Evolutionary conservation across 2,329 filamentous ascomycete species (phyloP), one percentile per base, ranked within the genome.

Genomic region (Ophiobolus disseminans): DNA sequence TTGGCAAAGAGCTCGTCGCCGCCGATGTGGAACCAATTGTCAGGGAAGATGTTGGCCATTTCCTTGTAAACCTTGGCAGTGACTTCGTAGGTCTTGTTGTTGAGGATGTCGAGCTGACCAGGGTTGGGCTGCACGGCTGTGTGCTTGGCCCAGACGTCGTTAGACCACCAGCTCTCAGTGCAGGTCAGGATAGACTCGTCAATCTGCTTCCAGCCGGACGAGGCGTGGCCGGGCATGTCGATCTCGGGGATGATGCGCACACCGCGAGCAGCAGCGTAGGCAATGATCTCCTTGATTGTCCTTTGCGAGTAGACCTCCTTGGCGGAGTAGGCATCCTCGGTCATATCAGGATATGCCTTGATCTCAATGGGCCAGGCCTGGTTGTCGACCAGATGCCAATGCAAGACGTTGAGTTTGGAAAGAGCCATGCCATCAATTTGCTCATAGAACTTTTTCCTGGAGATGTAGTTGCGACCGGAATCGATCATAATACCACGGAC

Each of bases 191-290:
- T 82, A 19, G 76, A 73, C 19, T 81, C 75, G 50, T 85, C 80
- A 5, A 85, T 73, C 50, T 82, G 81, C 44, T 80, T 75, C 81
- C 81, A 84, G 22, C 81, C 81, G 0, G 80, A 76, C 22, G 76
- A 73, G 5, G 81, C 78, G 62, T 86, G 83, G 37, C 82, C 80
- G 5, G 83, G 83, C 81, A 85, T 85, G 63, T 86, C 83, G 32
- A 85, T 78, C 58, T 86, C 83, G n/a, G 83, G 80, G 25, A 85
- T 75, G 45, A 86, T 74, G 45, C 83, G 80, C n/a, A 86, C 75
- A 46, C 79, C 83, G 14, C 82, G 82, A 25, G 78, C 77, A 28
- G 78, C 73, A 13, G 78, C 81, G 53, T 82, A 83, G 10, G 65
- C 61, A 40, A 83, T 74, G 40, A 83, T 66, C 2, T 69, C 68